phyloP scores from a whole-genome alignment of 805 yeast species.

The Metschnikowia orientalis region DNA sequence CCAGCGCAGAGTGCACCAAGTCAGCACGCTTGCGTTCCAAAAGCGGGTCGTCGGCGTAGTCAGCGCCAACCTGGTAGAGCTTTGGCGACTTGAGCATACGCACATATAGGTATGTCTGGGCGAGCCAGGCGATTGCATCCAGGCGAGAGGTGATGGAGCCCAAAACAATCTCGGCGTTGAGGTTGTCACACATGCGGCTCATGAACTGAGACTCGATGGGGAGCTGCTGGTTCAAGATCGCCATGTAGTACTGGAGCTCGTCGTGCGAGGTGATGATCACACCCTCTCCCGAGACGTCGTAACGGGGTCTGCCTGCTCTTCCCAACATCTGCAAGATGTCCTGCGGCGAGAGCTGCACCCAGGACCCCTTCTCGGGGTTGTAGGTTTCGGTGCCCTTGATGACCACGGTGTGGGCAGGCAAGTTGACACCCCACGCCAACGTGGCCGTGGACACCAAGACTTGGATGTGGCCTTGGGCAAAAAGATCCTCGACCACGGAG shows the following conservation, averaged over 20 bases:
- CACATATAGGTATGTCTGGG: slow-evolving; percentile 71
- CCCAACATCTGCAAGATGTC: slow-evolving; percentile 97
- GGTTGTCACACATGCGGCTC: slow-evolving; percentile 60
- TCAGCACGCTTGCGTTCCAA: slow-evolving; percentile 57
- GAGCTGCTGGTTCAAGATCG: slow-evolving; percentile 83
- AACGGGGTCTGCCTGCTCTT: slow-evolving; percentile 95
- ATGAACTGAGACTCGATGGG: slow-evolving; percentile 90
- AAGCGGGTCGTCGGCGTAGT: slow-evolving; percentile 45
- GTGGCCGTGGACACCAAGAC: slow-evolving; percentile 80
- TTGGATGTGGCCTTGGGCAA: slow-evolving; percentile 82
- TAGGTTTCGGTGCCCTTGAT: slow-evolving; percentile 92
- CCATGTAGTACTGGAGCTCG: slow-evolving; percentile 83
- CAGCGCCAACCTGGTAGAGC: slow-evolving; percentile 70
- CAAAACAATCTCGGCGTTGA: slow-evolving; percentile 83
- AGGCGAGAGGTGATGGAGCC: slow-evolving; percentile 58
- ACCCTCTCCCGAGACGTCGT: slow-evolving; percentile 91
- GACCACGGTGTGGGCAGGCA: slow-evolving; percentile 77
- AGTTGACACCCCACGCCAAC: slow-evolving; percentile 81
- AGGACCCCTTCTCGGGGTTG: slow-evolving; percentile 82
- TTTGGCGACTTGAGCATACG: slow-evolving; percentile 73
- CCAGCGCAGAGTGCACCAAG: slow-evolving; percentile 72
- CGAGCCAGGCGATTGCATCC: slow-evolving; percentile 79
- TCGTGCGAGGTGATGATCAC: slow-evolving; percentile 83
- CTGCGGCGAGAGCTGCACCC: slow-evolving; percentile 92
- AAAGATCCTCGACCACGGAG: slow-evolving; percentile 73